Conservation (phyloP, 106 monocot species). For the Ottelia alismoides region DNA sequence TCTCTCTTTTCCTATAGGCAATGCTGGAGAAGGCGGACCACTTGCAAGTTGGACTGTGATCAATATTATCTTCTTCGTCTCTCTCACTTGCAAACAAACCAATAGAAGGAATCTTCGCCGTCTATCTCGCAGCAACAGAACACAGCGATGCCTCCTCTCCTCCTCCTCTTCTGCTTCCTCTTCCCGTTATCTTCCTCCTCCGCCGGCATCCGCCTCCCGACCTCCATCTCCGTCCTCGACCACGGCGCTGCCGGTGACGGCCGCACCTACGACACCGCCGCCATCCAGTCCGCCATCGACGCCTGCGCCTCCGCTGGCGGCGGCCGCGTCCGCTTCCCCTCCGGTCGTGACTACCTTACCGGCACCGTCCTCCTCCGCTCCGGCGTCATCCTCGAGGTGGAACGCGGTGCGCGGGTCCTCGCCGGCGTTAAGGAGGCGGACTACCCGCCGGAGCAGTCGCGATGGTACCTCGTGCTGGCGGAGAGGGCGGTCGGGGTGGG, state of each 20-base stretch:
- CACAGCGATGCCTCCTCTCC: too few species aligned
- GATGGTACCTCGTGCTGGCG: slow-evolving; percentile 95
- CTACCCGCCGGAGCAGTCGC: slow-evolving; percentile 39
- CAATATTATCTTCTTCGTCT: too few species aligned
- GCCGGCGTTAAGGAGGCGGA: slow-evolving; percentile 64
- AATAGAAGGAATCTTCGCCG: too few species aligned
- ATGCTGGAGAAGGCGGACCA: too few species aligned
- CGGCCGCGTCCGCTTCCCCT: slow-evolving; percentile 46
- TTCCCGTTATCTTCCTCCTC: background rate
- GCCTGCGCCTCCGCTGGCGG: slow-evolving; percentile 35
- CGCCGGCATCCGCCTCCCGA: background rate
- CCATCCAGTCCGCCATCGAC: slow-evolving; percentile 70
- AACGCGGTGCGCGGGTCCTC: slow-evolving; percentile 51
- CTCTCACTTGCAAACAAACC: too few species aligned
- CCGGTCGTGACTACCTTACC: slow-evolving; percentile 61
- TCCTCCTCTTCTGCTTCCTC: background rate
- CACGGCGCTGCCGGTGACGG: slow-evolving; percentile 53
- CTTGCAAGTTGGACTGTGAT: too few species aligned
- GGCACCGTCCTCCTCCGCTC: slow-evolving; percentile 54
- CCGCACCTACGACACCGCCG: slow-evolving; percentile 36
- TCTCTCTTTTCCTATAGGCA: too few species aligned
- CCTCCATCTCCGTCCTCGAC: slow-evolving; percentile 34
- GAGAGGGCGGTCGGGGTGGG: slow-evolving; percentile 56
- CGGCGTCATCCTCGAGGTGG: slow-evolving; percentile 51
- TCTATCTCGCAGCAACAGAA: too few species aligned